Percentiles rank a stretch among this genome's conserved stretches.
phyloP scores from a whole-genome alignment of 2,329 filamentous ascomycete species.

The Exserohilum turcica region DNA sequence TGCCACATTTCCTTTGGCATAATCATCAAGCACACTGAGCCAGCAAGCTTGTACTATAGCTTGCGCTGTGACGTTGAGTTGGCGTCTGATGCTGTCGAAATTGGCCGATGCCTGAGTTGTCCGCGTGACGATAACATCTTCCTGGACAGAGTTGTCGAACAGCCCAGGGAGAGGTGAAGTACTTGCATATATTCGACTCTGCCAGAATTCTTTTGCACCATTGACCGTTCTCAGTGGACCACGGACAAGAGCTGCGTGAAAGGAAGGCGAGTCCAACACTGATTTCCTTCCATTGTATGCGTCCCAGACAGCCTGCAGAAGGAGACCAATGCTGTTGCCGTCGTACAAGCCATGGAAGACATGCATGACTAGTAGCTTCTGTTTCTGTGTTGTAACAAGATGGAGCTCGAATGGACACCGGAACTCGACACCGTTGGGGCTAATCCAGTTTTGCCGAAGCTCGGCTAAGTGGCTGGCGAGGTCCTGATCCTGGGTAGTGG shows the following conservation, averaged over 20 bases:
- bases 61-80: constrained; percentile 76
- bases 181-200: constrained; percentile 56
- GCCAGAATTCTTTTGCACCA: constrained; percentile 71
- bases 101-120: constrained; percentile 55
- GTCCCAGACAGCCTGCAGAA: constrained; percentile 64
- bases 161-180: constrained; percentile 37
- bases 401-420: constrained; percentile 60
- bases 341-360: constrained; percentile 91
- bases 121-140: constrained; percentile 33
- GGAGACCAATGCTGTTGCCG: constrained; percentile 73
- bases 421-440: constrained; percentile 57
- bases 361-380: constrained; percentile 61
- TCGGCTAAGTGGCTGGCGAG: constrained; percentile 33
- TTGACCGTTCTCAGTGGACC: constrained; percentile 65
- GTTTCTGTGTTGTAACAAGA: constrained; percentile 43
- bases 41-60: constrained; percentile 78
- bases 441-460: constrained; percentile 59
- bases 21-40: constrained; percentile 64
- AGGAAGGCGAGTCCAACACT: constrained; percentile 56
- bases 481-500: constrained; percentile 30
- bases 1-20: constrained; percentile 56
- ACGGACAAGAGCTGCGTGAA: constrained; percentile 69
- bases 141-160: constrained; percentile 18
- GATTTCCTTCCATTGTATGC: constrained; percentile 53
- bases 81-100: constrained; percentile 56